These are phyloP conservation scores for Elasticomyces elasticus DNA, from an alignment of 495 filamentous ascomycete genomes.

Conservation along the genomic window DNA sequence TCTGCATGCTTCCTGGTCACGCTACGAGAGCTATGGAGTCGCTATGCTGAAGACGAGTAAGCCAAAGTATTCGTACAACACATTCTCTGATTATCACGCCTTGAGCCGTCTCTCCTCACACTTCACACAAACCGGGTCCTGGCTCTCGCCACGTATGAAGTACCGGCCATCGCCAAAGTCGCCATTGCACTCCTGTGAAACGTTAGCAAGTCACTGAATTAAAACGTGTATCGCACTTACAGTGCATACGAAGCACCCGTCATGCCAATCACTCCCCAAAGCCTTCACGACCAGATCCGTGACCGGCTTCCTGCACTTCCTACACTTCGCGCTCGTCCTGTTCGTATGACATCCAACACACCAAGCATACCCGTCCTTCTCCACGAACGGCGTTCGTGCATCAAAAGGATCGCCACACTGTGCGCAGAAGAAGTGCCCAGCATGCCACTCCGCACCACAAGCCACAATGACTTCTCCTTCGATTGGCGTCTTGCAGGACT, in stretches of 20 bases:
- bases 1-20: no score
- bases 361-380: slow-evolving; percentile 99
- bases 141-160: slow-evolving; percentile 49
- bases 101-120: slow-evolving; percentile 59
- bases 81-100: slow-evolving; percentile 31
- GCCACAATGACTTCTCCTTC: slow-evolving; percentile 90
- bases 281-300: slow-evolving; percentile 79
- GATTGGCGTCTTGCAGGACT: slow-evolving; percentile 97
- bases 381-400: slow-evolving; percentile 73
- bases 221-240: slow-evolving; percentile 28
- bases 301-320: slow-evolving; percentile 73
- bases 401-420: slow-evolving; percentile 97
- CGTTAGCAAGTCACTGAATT: slow-evolving; percentile 13
- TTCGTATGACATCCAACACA: slow-evolving; percentile 88
- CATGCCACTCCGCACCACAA: slow-evolving; percentile 89
- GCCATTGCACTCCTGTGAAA: slow-evolving; percentile 45
- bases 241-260: slow-evolving; percentile 75
- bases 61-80: no score
- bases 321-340: slow-evolving; percentile 77
- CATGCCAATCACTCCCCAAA: slow-evolving; percentile 88
- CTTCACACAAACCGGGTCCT: slow-evolving; percentile 51
- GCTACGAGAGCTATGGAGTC: no score
- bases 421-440: slow-evolving; percentile 98
- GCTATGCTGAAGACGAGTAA: no score
- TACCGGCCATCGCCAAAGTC: slow-evolving; percentile 56